Conservation (phyloP, 768 basidiomycete species). For the Exsudoporus frostii region DNA sequence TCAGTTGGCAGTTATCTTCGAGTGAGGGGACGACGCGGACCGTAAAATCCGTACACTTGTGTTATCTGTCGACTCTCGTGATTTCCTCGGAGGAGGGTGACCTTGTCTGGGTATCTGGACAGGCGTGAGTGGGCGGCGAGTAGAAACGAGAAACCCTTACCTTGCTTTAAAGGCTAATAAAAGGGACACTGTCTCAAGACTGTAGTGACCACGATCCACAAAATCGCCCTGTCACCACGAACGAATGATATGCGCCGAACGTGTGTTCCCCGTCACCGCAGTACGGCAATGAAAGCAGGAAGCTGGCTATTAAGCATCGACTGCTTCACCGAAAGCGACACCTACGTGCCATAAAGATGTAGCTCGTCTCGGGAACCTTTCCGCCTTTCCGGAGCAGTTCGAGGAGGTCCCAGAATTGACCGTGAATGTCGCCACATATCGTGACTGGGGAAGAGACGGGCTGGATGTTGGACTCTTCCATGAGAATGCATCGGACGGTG, state of each 20-base stretch:
- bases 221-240: slow-evolving; percentile 75
- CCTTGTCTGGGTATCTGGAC: slow-evolving; percentile 83
- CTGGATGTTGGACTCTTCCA: slow-evolving; percentile 98
- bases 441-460: slow-evolving; percentile 95
- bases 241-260: background rate
- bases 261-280: background rate
- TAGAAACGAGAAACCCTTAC: slow-evolving; percentile 35
- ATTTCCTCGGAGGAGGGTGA: slow-evolving; percentile 90
- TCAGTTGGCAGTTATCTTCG: background rate
- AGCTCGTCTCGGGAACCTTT: slow-evolving; percentile 81
- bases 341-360: slow-evolving; percentile 93
- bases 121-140: slow-evolving; percentile 5
- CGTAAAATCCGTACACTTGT: slow-evolving; percentile 98
- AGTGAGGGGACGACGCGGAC: slow-evolving; percentile 37
- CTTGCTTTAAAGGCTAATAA: slow-evolving; percentile 86
- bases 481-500: slow-evolving; percentile 80
- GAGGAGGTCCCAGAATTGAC: slow-evolving; percentile 95
- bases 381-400: slow-evolving; percentile 88
- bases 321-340: slow-evolving; percentile 29
- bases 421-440: slow-evolving; percentile 94
- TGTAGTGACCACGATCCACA: slow-evolving; percentile 95
- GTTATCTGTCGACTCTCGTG: slow-evolving; percentile 98
- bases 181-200: slow-evolving; percentile 90
- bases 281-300: background rate
- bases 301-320: slow-evolving; percentile 26